Evolutionary conservation across 2,329 filamentous ascomycete species (phyloP).

Genomic region (Sarocladiaceae sp.): DNA sequence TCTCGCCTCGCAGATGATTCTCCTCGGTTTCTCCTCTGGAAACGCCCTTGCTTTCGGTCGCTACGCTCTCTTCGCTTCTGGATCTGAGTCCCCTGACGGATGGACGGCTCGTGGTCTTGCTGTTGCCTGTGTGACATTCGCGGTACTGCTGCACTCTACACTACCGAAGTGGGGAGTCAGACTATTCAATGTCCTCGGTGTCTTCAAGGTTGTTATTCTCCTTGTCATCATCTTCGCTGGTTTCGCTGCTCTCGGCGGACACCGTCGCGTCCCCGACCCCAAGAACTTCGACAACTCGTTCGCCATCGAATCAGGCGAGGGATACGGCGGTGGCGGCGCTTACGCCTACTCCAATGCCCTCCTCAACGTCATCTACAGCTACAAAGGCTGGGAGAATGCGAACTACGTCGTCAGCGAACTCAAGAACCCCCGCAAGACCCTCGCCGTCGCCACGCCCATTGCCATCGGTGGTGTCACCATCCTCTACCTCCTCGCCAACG

Average conservation of each 20-base stretch:
- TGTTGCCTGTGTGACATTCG: constrained; percentile 50
- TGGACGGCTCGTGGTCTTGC: constrained; percentile 56
- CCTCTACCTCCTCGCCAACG: constrained; percentile 59
- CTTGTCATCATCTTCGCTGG: constrained; percentile 59
- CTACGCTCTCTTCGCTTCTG: constrained; percentile 53
- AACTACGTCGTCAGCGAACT: constrained; percentile 59
- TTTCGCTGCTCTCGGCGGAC: constrained; percentile 51
- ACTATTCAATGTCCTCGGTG: constrained; percentile 53
- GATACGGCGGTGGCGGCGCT: constrained; percentile 43
- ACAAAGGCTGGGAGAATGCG: constrained; percentile 61
- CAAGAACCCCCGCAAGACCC: constrained; percentile 48
- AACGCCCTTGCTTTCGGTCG: constrained; percentile 56
- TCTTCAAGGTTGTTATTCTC: constrained; percentile 58
- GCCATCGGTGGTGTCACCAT: constrained; percentile 55
- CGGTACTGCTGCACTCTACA: constrained; percentile 46
- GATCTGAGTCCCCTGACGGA: constrained; percentile 40
- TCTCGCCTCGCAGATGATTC: constrained; percentile 56
- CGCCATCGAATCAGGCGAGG: constrained; percentile 34
- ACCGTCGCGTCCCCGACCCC: constrained; percentile 42
- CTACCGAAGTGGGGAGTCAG: constrained; percentile 55
- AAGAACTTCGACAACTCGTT: constrained; percentile 57
- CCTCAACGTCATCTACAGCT: constrained; percentile 56
- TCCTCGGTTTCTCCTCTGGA: constrained; percentile 56
- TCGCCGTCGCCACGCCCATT: constrained; percentile 51
- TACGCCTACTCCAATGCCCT: constrained; percentile 54